A percentile compares a stretch with the other conserved stretches of the same genome.
These are phyloP conservation scores for Solanum hybrid DNA, from an alignment of 305 asterid species.

Conservation along the genomic window DNA sequence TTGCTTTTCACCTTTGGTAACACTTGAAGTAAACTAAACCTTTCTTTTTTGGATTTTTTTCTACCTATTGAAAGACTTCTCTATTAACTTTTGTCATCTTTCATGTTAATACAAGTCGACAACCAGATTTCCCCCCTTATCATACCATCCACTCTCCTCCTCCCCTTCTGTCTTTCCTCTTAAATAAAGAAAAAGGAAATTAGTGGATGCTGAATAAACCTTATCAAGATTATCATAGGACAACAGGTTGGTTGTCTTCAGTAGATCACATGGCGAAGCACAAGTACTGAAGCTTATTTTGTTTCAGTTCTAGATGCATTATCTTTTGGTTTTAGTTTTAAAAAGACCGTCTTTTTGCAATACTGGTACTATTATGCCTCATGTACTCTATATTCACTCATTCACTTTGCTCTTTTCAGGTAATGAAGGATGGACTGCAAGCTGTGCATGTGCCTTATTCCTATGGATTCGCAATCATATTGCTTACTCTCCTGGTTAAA, in stretches of 20 bases:
- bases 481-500: slow-evolving; percentile 86
- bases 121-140: not conserved
- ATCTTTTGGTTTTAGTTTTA: not conserved
- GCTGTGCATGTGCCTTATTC: slow-evolving; percentile 94
- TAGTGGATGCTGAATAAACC: not conserved
- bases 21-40: not conserved
- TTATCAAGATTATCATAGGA: not conserved
- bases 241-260: not conserved
- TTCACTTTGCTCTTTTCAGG: slow-evolving; percentile 39
- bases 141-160: not conserved
- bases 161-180: not conserved
- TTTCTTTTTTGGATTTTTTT: not conserved
- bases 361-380: not conserved
- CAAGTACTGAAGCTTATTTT: not conserved
- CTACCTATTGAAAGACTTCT: not conserved
- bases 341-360: not conserved
- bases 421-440: slow-evolving; percentile 76
- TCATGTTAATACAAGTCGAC: not conserved
- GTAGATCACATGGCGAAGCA: not conserved
- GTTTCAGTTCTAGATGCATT: not conserved
- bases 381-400: not conserved
- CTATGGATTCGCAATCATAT: slow-evolving; percentile 94
- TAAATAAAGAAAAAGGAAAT: not conserved
- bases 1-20: not conserved
- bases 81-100: not conserved